phyloP scores from a whole-genome alignment of 2,329 filamentous ascomycete genomes.

The Fusarium odoratissimum region DNA sequence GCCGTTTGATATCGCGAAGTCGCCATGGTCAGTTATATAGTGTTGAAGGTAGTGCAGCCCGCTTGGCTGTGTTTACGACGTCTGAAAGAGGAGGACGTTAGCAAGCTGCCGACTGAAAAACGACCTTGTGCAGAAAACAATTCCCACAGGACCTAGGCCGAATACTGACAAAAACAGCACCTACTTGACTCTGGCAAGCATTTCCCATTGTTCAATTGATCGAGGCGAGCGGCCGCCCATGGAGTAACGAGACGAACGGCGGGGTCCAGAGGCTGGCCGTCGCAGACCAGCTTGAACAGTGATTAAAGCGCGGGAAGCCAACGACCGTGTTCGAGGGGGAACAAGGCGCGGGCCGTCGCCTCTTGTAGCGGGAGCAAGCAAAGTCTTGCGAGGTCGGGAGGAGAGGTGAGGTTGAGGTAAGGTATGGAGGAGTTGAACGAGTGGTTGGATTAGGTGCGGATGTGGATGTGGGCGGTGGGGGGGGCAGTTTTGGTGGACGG shows the following conservation, averaged over 20 bases:
- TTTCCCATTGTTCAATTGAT: conserved; percentile 62
- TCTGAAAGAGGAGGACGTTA: conserved; percentile 46
- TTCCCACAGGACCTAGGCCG: conserved; percentile 9
- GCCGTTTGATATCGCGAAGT: conserved; percentile 58
- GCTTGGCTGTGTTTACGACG: conserved; percentile 57
- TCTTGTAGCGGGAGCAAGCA: conserved; percentile 28
- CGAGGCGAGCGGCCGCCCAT: conserved; percentile 58
- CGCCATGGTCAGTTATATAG: conserved; percentile 55
- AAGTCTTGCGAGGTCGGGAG: conserved; percentile 30
- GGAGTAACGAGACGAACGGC: conserved; percentile 46
- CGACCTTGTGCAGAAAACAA: not conserved
- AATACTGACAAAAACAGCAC: conserved; percentile 44
- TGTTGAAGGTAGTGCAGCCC: conserved; percentile 46
- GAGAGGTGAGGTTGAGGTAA: conserved; percentile 21
- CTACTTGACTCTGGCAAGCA: conserved; percentile 58
- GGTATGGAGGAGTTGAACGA: conserved; percentile 40
- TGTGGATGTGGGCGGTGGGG: conserved; percentile 44
- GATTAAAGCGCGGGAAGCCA: conserved; percentile 19
- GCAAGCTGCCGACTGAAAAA: not conserved
- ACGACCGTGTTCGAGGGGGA: conserved; percentile 20
- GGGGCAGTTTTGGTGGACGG: conserved; percentile 39
- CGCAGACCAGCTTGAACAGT: conserved; percentile 25
- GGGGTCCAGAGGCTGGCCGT: conserved; percentile 35
- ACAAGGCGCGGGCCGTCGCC: conserved; percentile 38
- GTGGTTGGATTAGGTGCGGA: conserved; percentile 29